A percentile compares a stretch with the other conserved stretches of the same genome.
These are phyloP conservation scores for Graphium sp. DNA, from an alignment of 2,329 filamentous ascomycete genomes.

Conservation along the genomic window DNA sequence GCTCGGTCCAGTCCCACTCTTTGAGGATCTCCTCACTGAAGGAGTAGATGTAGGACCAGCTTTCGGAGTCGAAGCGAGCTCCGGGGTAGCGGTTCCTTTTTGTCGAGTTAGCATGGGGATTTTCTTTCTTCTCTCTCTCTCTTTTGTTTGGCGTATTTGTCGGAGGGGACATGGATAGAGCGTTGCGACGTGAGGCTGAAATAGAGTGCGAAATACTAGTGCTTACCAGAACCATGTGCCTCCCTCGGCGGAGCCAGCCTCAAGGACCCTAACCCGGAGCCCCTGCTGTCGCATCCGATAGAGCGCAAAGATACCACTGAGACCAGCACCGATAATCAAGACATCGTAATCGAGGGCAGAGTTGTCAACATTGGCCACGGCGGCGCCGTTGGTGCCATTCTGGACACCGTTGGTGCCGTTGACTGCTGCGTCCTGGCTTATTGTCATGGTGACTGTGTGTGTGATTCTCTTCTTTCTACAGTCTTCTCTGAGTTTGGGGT, in stretches of 20 bases:
- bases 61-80: constrained; percentile 17
- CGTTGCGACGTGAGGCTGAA: neutral
- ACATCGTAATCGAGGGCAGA: constrained; percentile 15
- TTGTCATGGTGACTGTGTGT: constrained; percentile 6
- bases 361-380: constrained; percentile 5
- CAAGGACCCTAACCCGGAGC: constrained; percentile 17
- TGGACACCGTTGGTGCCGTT: constrained; percentile 2
- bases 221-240: constrained; percentile 26
- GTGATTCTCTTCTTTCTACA: too few species aligned
- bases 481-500: too few species aligned
- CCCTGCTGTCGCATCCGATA: constrained; percentile 21
- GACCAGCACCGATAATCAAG: constrained; percentile 19
- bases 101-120: constrained; percentile 27
- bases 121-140: constrained; percentile 16
- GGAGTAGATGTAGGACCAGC: constrained; percentile 24
- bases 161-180: neutral
- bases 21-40: constrained; percentile 21
- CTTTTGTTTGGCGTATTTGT: neutral
- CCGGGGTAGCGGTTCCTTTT: constrained; percentile 23
- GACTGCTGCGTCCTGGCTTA: too few species aligned
- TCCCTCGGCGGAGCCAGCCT: constrained; percentile 20
- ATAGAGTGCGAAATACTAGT: neutral
- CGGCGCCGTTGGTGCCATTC: neutral
- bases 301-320: constrained; percentile 22
- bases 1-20: constrained; percentile 21